A percentile compares a stretch with the other conserved stretches of the same genome.
These are phyloP conservation scores for Trypanosoma lewisi DNA, from an alignment of 208 protist genomes.

Conservation along the genomic window DNA sequence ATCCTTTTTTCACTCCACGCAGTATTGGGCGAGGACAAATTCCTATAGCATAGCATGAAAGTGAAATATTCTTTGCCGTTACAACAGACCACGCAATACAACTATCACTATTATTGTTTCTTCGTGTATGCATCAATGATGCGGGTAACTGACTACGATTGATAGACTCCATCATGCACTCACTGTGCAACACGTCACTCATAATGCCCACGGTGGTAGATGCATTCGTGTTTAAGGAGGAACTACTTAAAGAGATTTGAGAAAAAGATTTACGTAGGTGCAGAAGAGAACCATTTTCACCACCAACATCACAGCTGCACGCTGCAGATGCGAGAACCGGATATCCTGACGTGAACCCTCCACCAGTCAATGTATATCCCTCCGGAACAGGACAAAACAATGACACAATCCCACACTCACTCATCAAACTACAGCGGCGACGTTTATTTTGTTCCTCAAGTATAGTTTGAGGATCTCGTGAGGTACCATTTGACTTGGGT, in stretches of 20 bases:
- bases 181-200: background rate
- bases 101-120: background rate
- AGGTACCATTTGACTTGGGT: constrained; percentile 5
- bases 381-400: constrained; percentile 30
- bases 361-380: constrained; percentile 49
- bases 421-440: too few species aligned
- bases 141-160: background rate
- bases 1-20: background rate
- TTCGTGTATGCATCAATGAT: background rate
- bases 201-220: background rate
- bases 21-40: constrained; percentile 31
- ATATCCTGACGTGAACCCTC: constrained; percentile 55
- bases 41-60: constrained; percentile 47
- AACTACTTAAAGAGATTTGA: background rate
- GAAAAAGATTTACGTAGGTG: background rate
- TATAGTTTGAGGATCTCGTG: background rate
- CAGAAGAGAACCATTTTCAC: constrained; percentile 19
- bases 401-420: constrained; percentile 14
- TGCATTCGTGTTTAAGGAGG: background rate
- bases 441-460: background rate
- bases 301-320: constrained; percentile 24
- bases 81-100: constrained; percentile 45
- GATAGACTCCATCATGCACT: background rate
- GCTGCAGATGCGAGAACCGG: constrained; percentile 42
- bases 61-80: constrained; percentile 35